Conservation (phyloP, 2,329 filamentous ascomycete genomes). For the Cytospora paraplurivora region DNA sequence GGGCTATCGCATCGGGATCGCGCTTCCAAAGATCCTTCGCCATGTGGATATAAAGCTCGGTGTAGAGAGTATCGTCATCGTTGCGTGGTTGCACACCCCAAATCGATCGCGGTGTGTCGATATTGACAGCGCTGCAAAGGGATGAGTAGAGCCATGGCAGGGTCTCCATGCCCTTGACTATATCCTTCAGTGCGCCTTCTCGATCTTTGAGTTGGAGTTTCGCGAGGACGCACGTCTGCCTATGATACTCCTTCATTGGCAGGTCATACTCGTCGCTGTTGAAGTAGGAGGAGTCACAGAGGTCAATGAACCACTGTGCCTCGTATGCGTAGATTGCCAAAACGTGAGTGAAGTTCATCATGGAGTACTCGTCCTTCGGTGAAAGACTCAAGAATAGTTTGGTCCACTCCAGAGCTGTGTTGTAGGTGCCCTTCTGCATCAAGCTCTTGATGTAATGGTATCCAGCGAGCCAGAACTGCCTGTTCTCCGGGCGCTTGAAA, state of each 20-base stretch:
- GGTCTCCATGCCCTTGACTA: constrained; percentile 68
- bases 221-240: constrained; percentile 76
- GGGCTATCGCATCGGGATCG: constrained; percentile 60
- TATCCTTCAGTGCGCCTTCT: constrained; percentile 63
- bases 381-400: constrained; percentile 80
- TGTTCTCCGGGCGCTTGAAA: constrained; percentile 81
- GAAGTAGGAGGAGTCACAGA: constrained; percentile 57
- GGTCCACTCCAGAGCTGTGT: constrained; percentile 91
- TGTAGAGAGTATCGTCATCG: constrained; percentile 67
- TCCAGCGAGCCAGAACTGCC: constrained; percentile 87
- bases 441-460: constrained; percentile 88
- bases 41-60: constrained; percentile 73
- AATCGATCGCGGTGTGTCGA: constrained; percentile 76
- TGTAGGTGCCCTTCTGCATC: constrained; percentile 87
- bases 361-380: constrained; percentile 78
- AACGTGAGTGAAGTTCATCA: constrained; percentile 79
- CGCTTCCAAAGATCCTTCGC: constrained; percentile 87
- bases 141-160: constrained; percentile 84
- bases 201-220: constrained; percentile 70
- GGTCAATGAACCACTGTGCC: constrained; percentile 72
- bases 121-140: constrained; percentile 77
- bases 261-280: constrained; percentile 35
- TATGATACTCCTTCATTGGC: constrained; percentile 61
- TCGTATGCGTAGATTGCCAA: constrained; percentile 81
- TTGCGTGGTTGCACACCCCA: constrained; percentile 77